These are phyloP conservation scores for Aspergillus tamarii DNA, from an alignment of 2,329 filamentous ascomycete genomes.

Conservation along the genomic window DNA sequence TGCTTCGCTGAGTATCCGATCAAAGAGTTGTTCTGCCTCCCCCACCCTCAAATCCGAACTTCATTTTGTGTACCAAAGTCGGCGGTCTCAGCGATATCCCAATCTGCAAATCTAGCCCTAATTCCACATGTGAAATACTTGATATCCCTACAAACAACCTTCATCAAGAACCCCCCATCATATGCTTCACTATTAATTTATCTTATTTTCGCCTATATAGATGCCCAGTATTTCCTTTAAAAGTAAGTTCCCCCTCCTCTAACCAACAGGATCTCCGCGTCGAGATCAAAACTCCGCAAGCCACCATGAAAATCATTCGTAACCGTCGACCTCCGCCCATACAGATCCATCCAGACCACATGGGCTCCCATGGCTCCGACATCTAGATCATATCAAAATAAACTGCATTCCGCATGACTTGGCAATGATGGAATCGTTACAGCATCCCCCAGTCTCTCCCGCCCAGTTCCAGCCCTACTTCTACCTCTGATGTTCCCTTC, in stretches of 20 bases:
- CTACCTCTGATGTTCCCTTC: too few relatives aligned
- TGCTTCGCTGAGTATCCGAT: too few relatives aligned
- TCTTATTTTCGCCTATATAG: neutral
- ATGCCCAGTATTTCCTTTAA: neutral
- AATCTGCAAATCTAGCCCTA: neutral
- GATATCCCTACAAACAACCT: neutral
- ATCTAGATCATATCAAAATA: neutral
- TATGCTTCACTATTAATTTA: neutral
- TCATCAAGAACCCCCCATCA: neutral
- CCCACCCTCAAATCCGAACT: too few relatives aligned
- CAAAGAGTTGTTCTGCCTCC: too few relatives aligned
- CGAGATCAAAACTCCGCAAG: neutral
- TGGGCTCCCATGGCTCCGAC: neutral
- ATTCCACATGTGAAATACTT: neutral
- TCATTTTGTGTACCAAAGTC: too few relatives aligned
- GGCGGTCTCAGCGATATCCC: neutral
- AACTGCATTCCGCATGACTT: neutral
- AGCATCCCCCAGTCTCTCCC: neutral
- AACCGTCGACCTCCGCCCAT: neutral
- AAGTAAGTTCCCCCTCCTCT: neutral
- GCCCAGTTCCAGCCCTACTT: neutral
- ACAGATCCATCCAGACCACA: neutral
- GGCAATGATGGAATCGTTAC: slow-evolving; percentile 5
- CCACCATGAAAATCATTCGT: neutral
- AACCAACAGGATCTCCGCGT: neutral